Base-by-base conservation (phyloP, 2,329 filamentous ascomycete species). In the Alternaria solani region DNA sequence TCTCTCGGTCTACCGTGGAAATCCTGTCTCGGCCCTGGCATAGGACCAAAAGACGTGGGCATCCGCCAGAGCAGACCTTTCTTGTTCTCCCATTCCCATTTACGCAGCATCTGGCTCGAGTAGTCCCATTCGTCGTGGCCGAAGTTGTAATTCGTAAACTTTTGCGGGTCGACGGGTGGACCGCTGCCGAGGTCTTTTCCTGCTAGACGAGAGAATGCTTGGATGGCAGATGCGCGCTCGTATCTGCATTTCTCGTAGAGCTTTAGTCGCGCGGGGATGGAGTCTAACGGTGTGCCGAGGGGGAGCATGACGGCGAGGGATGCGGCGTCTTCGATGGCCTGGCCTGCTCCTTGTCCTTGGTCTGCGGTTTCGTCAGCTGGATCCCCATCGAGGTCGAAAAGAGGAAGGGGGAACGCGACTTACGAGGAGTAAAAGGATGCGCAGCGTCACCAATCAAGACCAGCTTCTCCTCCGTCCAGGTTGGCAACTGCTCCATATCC, bases 301-400 rank as follows among this genome's bases (percentile, higher is more conserved):
- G 84, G 82, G 0, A 91, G 78, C 7, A 91, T 79, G 1, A 85
- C 83, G 0, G 81, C 83, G 0, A 92, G 71, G 0, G 87, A 83
- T 0, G 84, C 85, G 0, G 85, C 88, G 62, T 92, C 89, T 70
- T 92, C 89, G 43, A 91, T 90, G 0, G 89, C 89, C 57, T 86
- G 81, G 0, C 79, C 87, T 8, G 84, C 89, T 2, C 88, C 89
- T 70, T 89, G 87, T 0, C 84, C 87, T 75, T 88, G 86, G 61
- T 87, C 77, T 77, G 28, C 12, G 23, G 3, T 4, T 30, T 1
- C 3, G 23, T 70, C 14, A 66, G 63, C 32, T 32, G 30, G 7
- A 7, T 46, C 8, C n/a, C 20, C 11, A 3, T 12, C 11, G 26
- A 4, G 5, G 34, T 6, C 18, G 16, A 16, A 46, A 23, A 16